Base-by-base conservation (phyloP, 306 rosid genomes). In the Ziziphus jujuba region DNA sequence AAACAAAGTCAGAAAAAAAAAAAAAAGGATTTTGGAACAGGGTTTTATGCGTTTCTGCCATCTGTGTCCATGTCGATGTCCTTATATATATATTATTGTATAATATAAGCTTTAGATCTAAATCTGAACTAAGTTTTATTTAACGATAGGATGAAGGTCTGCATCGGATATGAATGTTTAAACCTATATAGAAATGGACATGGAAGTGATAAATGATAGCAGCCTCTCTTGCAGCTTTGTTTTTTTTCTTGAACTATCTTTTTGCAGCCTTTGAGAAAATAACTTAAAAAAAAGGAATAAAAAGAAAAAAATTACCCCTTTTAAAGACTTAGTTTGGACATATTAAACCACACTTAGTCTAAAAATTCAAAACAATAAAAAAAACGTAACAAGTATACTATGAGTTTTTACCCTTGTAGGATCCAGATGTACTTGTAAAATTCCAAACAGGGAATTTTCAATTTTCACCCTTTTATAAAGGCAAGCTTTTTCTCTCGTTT, bases 91-190 rank as follows among this genome's bases (percentile, higher is more conserved):
- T 21, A 2, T 13, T 21, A 31, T 66, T 66, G 54, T n/a, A 51
- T n/a, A 51, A 75, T 64, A n/a, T 38, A 65, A 64, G 45, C 47
- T 28, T 70, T 70, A 73, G 82, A 84, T 80, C 89, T 69, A 58
- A 80, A 77, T 52, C 59, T 64, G 63, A 66, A 36, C 15, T 56
- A 53, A 52, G 72, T n/a, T 53, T 56, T 52, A 15, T 43, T 24
- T 57, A 73, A 74, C 75, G 58, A 55, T 66, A 69, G 60, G 69
- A 73, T 63, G 1, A 50, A 47, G 28, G 63, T 63, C 73, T 66
- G 75, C 73, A 62, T 56, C 78, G 23, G 45, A 62, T 28, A 60
- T 35, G 69, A 80, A 69, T 23, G 69, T 66, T 40, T 72, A 53
- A 75, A 59, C 36, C 47, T 14, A 51, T 43, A 43, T 19, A 61